Base-by-base conservation (phyloP, 768 basidiomycete species). In the Lactifluus piperatus region DNA sequence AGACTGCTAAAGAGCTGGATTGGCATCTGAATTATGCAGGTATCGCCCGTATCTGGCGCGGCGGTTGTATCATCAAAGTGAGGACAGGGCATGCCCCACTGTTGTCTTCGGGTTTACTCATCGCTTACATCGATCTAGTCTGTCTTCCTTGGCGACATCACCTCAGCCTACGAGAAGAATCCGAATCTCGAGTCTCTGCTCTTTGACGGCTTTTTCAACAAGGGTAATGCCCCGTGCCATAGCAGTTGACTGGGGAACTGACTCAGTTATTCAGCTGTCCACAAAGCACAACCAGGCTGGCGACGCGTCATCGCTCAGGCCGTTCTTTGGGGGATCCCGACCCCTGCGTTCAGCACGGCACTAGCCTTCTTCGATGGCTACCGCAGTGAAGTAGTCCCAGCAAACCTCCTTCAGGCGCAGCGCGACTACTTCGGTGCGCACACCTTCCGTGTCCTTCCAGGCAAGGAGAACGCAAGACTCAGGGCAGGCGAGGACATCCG, bases 361-460 rank as follows among this genome's bases (percentile, higher is more conserved):
- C 81, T 97, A 50, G 91, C 95, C 60, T 99, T 98, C 86, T 97
- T 95, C 75, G 97, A 98, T 71, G 95, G 97, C 27, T 99, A 98
- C 81, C 82, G 95, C 72, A 94, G 93, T 69, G 95, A 94, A 67
- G 78, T 91, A 62, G 81, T 97, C 53, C 92, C 95, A 43, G 94
- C 95, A 51, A 95, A 93, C 78, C 78, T 99, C 63, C 74, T 98
- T 66, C 95, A 99, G 77, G 95, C 81, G 53, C 94, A 97, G 86
- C 92, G 95, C 72, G 95, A 99, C 71, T 99, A 94, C 83, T 99
- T 99, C 72, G 95, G 97, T 74, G 91, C 94, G 45, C 95, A 97
- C 79, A 97, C 95, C 56, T 98, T 97, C 91, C 82, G 85, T 54
- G 93, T 97, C 58, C 77, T 92, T 37, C 86, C 93, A 56, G 93